These are phyloP conservation scores for Penicillium malachiteum DNA, from an alignment of 495 filamentous ascomycete genomes.

Conservation along the genomic window DNA sequence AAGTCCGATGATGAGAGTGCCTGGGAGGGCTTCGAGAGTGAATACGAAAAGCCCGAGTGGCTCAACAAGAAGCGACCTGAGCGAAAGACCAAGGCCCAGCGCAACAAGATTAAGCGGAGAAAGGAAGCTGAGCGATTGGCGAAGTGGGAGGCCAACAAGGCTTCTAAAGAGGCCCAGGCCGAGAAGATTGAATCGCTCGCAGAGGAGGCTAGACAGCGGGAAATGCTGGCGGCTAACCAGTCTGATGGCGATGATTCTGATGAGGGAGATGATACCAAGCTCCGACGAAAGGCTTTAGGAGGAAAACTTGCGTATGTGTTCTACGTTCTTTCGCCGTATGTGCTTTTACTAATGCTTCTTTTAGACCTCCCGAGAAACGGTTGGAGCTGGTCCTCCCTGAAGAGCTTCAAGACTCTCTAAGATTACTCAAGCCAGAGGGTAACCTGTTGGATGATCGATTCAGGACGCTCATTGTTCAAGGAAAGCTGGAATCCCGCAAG, in stretches of 20 bases:
- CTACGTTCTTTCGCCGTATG: background rate
- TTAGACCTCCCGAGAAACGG: conserved; percentile 69
- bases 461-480: conserved; percentile 80
- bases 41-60: conserved; percentile 60
- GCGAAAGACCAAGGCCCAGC: conserved; percentile 80
- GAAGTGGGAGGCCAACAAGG: conserved; percentile 68
- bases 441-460: conserved; percentile 90
- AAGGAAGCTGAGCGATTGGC: conserved; percentile 79
- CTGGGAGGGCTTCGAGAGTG: conserved; percentile 82
- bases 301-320: conserved; percentile 64
- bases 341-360: conserved; percentile 23
- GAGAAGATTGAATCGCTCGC: conserved; percentile 65
- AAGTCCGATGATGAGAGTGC: conserved; percentile 81
- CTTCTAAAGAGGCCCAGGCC: conserved; percentile 64
- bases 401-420: conserved; percentile 87
- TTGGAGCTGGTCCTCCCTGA: conserved; percentile 90
- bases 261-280: conserved; percentile 51
- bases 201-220: conserved; percentile 59
- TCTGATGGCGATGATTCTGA: conserved; percentile 57
- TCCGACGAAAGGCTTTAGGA: conserved; percentile 69
- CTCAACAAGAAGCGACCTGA: conserved; percentile 69
- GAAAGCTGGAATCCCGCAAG: conserved; percentile 81
- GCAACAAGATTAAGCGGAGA: conserved; percentile 81
- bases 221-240: conserved; percentile 40
- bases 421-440: conserved; percentile 88